These are phyloP conservation scores for Pseudogymnoascus pannorum DNA, from an alignment of 2,329 filamentous ascomycete genomes.

Conservation along the genomic window DNA sequence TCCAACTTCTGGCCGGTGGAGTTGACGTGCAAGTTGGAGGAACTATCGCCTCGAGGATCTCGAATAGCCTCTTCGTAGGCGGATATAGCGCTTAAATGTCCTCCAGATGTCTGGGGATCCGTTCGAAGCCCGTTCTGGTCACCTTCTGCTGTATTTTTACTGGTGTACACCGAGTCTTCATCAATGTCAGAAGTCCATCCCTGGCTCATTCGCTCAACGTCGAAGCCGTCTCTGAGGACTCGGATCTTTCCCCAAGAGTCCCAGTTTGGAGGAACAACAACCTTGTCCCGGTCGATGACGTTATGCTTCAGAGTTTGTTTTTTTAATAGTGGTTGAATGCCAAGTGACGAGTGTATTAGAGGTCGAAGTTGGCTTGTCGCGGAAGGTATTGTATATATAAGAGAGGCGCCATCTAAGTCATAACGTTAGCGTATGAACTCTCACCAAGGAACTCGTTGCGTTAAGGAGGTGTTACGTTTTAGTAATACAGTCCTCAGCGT, in stretches of 20 bases:
- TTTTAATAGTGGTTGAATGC: constrained; percentile 76
- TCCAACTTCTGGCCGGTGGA: constrained; percentile 34
- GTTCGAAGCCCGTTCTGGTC: constrained; percentile 14
- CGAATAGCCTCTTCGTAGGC: constrained; percentile 74
- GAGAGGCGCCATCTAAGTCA: constrained; percentile 65
- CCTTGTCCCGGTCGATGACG: constrained; percentile 88
- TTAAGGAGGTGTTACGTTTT: constrained; percentile 54
- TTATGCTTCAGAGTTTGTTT: constrained; percentile 77
- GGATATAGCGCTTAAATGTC: constrained; percentile 47
- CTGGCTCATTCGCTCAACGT: constrained; percentile 77
- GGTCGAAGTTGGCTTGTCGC: constrained; percentile 69
- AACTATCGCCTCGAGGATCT: constrained; percentile 60
- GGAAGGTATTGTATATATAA: constrained; percentile 77
- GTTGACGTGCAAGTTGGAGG: constrained; percentile 43
- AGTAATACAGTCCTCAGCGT: constrained; percentile 84
- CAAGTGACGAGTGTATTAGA: constrained; percentile 76
- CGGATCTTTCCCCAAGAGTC: constrained; percentile 98
- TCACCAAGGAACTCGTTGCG: neutral
- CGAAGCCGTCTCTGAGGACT: constrained; percentile 83
- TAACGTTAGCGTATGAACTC: constrained; percentile 11
- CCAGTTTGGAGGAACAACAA: constrained; percentile 93
- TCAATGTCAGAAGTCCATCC: constrained; percentile 84
- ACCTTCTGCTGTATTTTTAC: constrained; percentile 25
- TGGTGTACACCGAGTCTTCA: constrained; percentile 36
- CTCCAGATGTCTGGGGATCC: constrained; percentile 32